Percentiles rank a stretch among this genome's conserved stretches.
Evolutionary conservation across 805 yeast species (phyloP).

Genomic region (Metschnikowia matae): DNA sequence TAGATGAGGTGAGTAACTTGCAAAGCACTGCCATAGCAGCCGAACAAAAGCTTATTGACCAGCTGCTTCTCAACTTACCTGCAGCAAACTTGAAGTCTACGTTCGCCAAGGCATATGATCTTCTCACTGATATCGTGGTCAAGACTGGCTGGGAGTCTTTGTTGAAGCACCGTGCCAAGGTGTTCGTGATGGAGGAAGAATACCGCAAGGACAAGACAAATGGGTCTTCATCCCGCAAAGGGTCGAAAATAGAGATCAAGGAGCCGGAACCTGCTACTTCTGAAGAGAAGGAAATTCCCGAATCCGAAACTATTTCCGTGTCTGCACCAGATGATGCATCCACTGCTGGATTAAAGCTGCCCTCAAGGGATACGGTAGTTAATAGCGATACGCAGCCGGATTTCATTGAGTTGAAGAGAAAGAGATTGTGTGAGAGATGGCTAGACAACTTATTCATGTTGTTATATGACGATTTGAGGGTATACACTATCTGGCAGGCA

Average conservation of each 20-base stretch:
- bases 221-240: slow-evolving; percentile 12
- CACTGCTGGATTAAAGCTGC: slow-evolving; percentile 37
- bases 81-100: slow-evolving; percentile 61
- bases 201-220: slow-evolving; percentile 36
- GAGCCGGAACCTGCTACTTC: slow-evolving; percentile 6
- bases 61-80: slow-evolving; percentile 56
- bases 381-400: slow-evolving; percentile 8
- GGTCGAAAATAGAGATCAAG: slow-evolving; percentile 10
- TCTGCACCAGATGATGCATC: slow-evolving; percentile 29
- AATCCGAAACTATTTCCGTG: background rate
- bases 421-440: slow-evolving; percentile 71
- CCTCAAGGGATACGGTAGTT: slow-evolving; percentile 20
- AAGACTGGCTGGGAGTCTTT: slow-evolving; percentile 46
- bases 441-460: slow-evolving; percentile 66
- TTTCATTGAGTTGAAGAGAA: slow-evolving; percentile 51
- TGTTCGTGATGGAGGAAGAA: slow-evolving; percentile 47
- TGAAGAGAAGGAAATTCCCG: background rate
- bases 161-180: slow-evolving; percentile 43
- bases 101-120: slow-evolving; percentile 43
- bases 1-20: slow-evolving; percentile 64
- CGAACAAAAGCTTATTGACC: slow-evolving; percentile 66
- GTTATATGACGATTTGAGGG: slow-evolving; percentile 67
- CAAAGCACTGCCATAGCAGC: slow-evolving; percentile 60
- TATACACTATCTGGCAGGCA: slow-evolving; percentile 91
- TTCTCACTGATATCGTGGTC: slow-evolving; percentile 41